Conservation (phyloP, 495 filamentous ascomycete genomes). For the Letharia lupina region DNA sequence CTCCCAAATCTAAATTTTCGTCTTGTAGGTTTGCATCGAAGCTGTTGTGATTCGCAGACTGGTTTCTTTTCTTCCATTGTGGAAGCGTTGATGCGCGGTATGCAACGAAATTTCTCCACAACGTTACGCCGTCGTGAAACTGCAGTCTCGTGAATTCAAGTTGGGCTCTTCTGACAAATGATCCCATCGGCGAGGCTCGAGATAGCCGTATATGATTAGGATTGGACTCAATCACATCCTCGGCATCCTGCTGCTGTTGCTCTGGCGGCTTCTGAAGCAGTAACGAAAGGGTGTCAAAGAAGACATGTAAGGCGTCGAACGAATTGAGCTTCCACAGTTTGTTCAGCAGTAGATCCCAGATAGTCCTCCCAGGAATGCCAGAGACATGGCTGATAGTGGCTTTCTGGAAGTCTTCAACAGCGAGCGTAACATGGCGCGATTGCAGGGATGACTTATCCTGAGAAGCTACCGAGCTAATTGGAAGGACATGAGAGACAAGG, state of each 20-base stretch:
- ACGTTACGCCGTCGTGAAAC: slow-evolving; percentile 62
- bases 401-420: slow-evolving; percentile 59
- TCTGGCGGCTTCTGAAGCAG: slow-evolving; percentile 56
- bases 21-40: slow-evolving; percentile 58
- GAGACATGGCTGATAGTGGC: slow-evolving; percentile 52
- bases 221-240: slow-evolving; percentile 41
- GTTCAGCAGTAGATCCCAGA: slow-evolving; percentile 79
- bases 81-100: slow-evolving; percentile 69
- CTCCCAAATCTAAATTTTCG: slow-evolving; percentile 30
- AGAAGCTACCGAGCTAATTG: slow-evolving; percentile 31
- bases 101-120: slow-evolving; percentile 73
- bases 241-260: slow-evolving; percentile 43
- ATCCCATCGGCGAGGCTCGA: slow-evolving; percentile 71
- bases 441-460: slow-evolving; percentile 28
- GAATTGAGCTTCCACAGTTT: slow-evolving; percentile 81
- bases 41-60: slow-evolving; percentile 50
- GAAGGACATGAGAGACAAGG: slow-evolving; percentile 63
- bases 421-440: slow-evolving; percentile 42
- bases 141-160: slow-evolving; percentile 74
- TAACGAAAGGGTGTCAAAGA: slow-evolving; percentile 49
- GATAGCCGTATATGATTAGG: slow-evolving; percentile 42
- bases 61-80: slow-evolving; percentile 62
- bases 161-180: slow-evolving; percentile 67
- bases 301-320: slow-evolving; percentile 63
- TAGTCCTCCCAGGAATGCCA: slow-evolving; percentile 62